These are phyloP conservation scores for Cercospora janseana DNA, from an alignment of 2,329 filamentous ascomycete genomes.

Conservation along the genomic window DNA sequence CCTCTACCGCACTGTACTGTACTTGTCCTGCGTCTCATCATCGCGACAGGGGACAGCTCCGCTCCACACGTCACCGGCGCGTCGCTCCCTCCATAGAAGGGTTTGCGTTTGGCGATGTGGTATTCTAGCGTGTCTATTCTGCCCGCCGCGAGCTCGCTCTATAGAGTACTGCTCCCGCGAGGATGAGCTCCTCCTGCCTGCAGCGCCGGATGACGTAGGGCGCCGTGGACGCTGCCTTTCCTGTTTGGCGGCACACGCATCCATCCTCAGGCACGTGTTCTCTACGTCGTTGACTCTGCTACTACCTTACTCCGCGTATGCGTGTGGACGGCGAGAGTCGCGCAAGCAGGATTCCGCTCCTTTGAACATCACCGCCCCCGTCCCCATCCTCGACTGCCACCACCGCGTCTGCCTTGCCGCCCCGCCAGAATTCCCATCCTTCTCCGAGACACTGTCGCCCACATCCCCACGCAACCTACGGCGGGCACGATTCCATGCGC, in stretches of 20 bases:
- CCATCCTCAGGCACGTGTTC: background rate
- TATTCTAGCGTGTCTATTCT: too few species aligned
- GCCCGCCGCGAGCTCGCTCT: too few species aligned
- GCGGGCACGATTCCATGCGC: background rate
- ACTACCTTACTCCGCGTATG: background rate
- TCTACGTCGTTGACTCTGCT: background rate
- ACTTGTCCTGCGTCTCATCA: too few species aligned
- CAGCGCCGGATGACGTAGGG: slow-evolving; percentile 3
- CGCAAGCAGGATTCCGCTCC: slow-evolving; percentile 6
- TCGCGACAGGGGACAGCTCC: background rate
- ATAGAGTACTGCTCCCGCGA: too few species aligned
- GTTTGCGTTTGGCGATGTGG: too few species aligned
- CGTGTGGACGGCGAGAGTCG: too few species aligned
- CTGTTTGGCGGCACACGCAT: slow-evolving; percentile 5
- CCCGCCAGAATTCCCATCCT: background rate
- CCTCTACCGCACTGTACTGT: too few species aligned
- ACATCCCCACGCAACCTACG: background rate
- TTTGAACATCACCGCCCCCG: background rate
- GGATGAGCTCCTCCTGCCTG: too few species aligned
- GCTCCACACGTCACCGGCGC: slow-evolving; percentile 2
- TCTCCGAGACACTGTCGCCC: background rate
- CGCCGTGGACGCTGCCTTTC: background rate
- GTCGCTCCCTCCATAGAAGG: too few species aligned
- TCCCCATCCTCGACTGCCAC: background rate
- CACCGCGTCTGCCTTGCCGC: slow-evolving; percentile 4